Conservation (phyloP, 169 alveolate species). For the Cryptosporidium parvum region DNA sequence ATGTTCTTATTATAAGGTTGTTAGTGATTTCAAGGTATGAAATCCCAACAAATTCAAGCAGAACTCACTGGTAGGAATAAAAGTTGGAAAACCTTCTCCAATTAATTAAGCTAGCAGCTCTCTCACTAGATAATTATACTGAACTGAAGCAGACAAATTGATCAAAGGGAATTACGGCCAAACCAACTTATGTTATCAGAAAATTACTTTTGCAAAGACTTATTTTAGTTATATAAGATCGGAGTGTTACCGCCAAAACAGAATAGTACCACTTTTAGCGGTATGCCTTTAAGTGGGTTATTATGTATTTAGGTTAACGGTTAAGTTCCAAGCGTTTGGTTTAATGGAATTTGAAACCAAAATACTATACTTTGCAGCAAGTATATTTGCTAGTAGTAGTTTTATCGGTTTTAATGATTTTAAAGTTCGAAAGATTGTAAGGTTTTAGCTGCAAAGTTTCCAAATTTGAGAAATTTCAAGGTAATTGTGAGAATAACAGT, state of each 20-base stretch:
- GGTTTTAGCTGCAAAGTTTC: neutral
- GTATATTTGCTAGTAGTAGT: neutral
- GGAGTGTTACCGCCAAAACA: neutral
- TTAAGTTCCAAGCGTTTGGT: neutral
- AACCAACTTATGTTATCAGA: neutral
- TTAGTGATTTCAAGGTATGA: neutral
- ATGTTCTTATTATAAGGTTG: neutral
- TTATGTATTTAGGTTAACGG: neutral
- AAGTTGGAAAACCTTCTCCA: neutral
- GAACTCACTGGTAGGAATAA: neutral
- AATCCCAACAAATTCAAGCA: neutral
- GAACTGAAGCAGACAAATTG: neutral
- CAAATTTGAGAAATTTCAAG: neutral
- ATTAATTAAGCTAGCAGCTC: neutral
- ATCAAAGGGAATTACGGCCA: neutral
- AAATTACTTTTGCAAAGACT: neutral
- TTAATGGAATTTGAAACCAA: neutral
- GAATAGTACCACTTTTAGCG: slow-evolving; percentile 6
- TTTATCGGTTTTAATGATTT: neutral
- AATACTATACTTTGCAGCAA: neutral
- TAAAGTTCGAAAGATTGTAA: neutral
- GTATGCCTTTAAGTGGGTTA: neutral
- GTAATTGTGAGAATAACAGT: neutral
- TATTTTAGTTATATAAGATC: neutral
- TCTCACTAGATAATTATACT: neutral